Evolutionary conservation across 805 yeast genomes (phyloP).

Genomic region (Candida peoriensis): DNA sequence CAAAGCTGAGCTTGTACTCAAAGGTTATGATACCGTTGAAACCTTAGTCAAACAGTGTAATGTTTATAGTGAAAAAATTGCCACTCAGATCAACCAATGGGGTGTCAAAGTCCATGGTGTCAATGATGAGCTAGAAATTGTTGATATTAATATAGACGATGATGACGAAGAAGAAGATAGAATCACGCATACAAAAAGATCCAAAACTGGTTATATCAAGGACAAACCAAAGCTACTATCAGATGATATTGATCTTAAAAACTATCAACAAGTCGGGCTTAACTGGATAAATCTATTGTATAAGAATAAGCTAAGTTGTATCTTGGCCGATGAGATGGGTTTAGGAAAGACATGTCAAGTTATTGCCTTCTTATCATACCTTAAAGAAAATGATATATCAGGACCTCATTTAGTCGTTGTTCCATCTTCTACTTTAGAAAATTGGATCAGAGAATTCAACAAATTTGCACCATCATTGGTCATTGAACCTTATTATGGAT

Average conservation of each 20-base stretch:
- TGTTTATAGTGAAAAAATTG: slow-evolving; percentile 64
- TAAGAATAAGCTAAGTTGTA: slow-evolving; percentile 77
- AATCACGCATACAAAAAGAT: slow-evolving; percentile 21
- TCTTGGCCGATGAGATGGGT: slow-evolving; percentile 98
- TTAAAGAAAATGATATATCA: slow-evolving; percentile 57
- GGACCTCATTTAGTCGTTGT: slow-evolving; percentile 95
- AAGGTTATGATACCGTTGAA: slow-evolving; percentile 93
- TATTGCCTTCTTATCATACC: slow-evolving; percentile 81
- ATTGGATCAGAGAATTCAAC: slow-evolving; percentile 93
- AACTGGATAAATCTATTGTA: slow-evolving; percentile 88
- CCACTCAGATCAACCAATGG: slow-evolving; percentile 76
- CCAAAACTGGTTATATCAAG: slow-evolving; percentile 43
- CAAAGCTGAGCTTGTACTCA: slow-evolving; percentile 60
- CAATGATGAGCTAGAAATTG: slow-evolving; percentile 61
- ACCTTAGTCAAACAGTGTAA: slow-evolving; percentile 84
- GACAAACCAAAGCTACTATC: slow-evolving; percentile 69
- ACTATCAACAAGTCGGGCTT: slow-evolving; percentile 94
- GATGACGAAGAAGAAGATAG: slow-evolving; percentile 29
- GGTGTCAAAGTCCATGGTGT: slow-evolving; percentile 72
- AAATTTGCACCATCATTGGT: slow-evolving; percentile 78
- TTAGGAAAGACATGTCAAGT: slow-evolving; percentile 97
- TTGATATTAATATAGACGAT: slow-evolving; percentile 39
- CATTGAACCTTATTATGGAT: slow-evolving; percentile 93
- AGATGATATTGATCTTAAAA: slow-evolving; percentile 62
- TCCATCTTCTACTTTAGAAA: slow-evolving; percentile 94